Base-by-base conservation (phyloP, 2,329 filamentous ascomycete genomes). In the Fusarium haematococcum region DNA sequence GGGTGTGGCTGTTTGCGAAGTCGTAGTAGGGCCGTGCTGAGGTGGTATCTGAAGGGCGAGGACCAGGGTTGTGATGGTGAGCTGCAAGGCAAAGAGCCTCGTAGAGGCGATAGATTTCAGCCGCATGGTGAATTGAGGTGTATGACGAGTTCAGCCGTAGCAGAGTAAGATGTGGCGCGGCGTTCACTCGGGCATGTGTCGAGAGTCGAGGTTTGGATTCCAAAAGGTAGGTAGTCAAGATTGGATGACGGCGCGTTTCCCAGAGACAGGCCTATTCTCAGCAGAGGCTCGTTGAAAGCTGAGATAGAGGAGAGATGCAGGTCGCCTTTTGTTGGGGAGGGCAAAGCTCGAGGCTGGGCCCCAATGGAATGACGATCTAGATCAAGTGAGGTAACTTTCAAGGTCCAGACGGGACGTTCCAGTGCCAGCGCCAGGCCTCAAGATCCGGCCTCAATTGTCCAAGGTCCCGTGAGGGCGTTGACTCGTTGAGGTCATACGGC, bases 1-100 rank as follows among this genome's bases (percentile, higher is more conserved):
- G 93, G 91, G 52, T 27, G 65, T 97, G 74, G 27, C 64, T 48
- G n/a, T 67, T 63, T 13, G 58, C 48, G 68, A n/a, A 43, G 20
- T 37, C 30, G 60, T 25, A 27, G 14, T 9, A 23, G 33, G 35
- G 6, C 9, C 33, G 27, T 71, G 65, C 4, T 59, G 65, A 14
- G 73, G 63, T 32, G 71, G 61, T 61, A 65, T 61, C 60, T 74
- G 71, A 45, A 54, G 30, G 32, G 76, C 70, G 33, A 78, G 59
- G 37, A 50, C 58, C 13, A 67, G 27, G 35, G 67, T 56, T 35
- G 65, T 45, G 48, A 78, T 61, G n/a, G 67, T 56, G 33, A 78
- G 58, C n/a, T 76, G 77, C 32, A 77, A 56, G 58, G 63, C 64
- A n/a, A 70, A 67, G 23, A 76, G 33, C 59, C 60, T 63, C 52